These are phyloP conservation scores for Hordeum marinum DNA, from an alignment of 176 grass and related monocot species.

Conservation along the genomic window DNA sequence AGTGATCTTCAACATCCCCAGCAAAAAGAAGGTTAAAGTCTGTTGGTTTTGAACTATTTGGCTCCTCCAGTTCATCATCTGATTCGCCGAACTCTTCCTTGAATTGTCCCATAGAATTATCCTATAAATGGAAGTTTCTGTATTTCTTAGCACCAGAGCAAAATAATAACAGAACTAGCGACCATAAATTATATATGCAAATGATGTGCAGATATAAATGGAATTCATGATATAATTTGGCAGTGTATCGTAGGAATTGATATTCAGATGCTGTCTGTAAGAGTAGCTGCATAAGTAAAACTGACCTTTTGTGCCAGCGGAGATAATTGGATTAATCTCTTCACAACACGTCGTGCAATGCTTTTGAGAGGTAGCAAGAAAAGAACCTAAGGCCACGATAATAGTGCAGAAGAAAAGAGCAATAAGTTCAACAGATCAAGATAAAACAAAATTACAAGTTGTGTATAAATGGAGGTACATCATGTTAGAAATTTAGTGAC, in stretches of 20 bases:
- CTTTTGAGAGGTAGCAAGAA: conserved; percentile 86
- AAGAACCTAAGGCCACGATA: conserved; percentile 56
- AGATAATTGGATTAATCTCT: conserved; percentile 86
- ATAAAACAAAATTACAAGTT: conserved; percentile 6
- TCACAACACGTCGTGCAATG: conserved; percentile 73
- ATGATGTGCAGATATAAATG: not conserved
- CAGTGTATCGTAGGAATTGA: not conserved
- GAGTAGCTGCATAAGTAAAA: not conserved
- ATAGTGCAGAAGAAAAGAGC: conserved; percentile 25
- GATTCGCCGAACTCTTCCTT: conserved; percentile 60
- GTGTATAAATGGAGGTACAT: not conserved
- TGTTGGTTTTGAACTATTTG: conserved; percentile 60
- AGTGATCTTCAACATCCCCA: conserved; percentile 83
- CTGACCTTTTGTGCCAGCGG: conserved; percentile 66
- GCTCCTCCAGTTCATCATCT: conserved; percentile 58
- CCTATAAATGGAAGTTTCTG: conserved; percentile 37
- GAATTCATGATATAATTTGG: not conserved
- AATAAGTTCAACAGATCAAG: conserved; percentile 19
- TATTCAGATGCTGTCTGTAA: conserved; percentile 6
- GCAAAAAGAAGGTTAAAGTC: conserved; percentile 73
- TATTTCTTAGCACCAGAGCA: conserved; percentile 26
- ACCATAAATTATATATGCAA: not conserved
- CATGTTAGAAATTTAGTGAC: not conserved
- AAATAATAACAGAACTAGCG: not conserved
- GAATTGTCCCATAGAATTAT: conserved; percentile 62